Percentiles rank a stretch among this genome's conserved stretches.
These are phyloP conservation scores for Hypoxylon sp. DNA, from an alignment of 2,329 filamentous ascomycete species.

Conservation along the genomic window DNA sequence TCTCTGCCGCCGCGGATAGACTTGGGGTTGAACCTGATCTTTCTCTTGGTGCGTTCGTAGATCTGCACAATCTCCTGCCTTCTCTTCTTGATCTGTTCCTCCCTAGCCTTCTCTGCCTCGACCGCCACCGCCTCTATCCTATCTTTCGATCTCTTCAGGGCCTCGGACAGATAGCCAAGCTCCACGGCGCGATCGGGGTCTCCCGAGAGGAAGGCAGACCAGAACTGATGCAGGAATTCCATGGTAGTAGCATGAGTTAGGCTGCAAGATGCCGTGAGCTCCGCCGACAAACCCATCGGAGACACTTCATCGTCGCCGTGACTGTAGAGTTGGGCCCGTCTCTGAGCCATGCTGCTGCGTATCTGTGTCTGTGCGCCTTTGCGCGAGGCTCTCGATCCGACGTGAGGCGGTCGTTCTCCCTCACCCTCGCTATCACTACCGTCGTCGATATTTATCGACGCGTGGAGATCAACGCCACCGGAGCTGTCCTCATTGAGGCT, in stretches of 20 bases:
- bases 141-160: slow-evolving; percentile 76
- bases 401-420: slow-evolving; percentile 60
- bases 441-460: slow-evolving; percentile 72
- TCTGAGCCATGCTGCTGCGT: slow-evolving; percentile 68
- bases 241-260: slow-evolving; percentile 89
- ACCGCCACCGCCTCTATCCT: slow-evolving; percentile 82
- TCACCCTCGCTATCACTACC: slow-evolving; percentile 74
- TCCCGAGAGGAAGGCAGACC: slow-evolving; percentile 88
- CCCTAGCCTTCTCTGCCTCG: slow-evolving; percentile 78
- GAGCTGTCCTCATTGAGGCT: slow-evolving; percentile 56
- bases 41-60: slow-evolving; percentile 76
- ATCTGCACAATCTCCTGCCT: slow-evolving; percentile 76
- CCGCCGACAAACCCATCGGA: slow-evolving; percentile 64
- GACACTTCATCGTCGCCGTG: slow-evolving; percentile 56
- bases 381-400: slow-evolving; percentile 75
- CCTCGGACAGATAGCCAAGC: slow-evolving; percentile 82
- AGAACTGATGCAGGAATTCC: slow-evolving; percentile 98
- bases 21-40: slow-evolving; percentile 72
- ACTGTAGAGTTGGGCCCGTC: slow-evolving; percentile 66
- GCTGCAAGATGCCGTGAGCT: slow-evolving; percentile 65
- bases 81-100: slow-evolving; percentile 69
- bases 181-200: slow-evolving; percentile 82
- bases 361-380: slow-evolving; percentile 71
- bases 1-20: slow-evolving; percentile 77
- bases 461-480: slow-evolving; percentile 66